These are phyloP conservation scores for Alternaria solani DNA, from an alignment of 2,329 filamentous ascomycete species.

Conservation along the genomic window DNA sequence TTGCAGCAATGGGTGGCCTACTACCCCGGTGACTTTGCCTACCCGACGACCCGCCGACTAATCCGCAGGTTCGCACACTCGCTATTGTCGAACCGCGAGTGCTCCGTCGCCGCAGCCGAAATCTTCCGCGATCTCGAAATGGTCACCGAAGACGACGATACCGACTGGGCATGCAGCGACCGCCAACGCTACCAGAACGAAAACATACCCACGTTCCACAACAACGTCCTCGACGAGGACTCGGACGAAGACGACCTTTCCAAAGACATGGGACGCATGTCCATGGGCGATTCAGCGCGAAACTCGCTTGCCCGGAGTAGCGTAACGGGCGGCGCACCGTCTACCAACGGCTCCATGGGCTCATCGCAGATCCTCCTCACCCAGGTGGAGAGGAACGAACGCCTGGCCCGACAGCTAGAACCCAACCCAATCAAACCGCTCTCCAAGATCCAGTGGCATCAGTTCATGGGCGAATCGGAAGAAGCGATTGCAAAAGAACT, in stretches of 20 bases:
- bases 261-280: slow-evolving; percentile 41
- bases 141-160: slow-evolving; percentile 87
- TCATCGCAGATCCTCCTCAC: slow-evolving; percentile 63
- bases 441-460: slow-evolving; percentile 86
- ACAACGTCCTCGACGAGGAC: slow-evolving; percentile 52
- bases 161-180: slow-evolving; percentile 88
- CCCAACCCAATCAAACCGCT: slow-evolving; percentile 74
- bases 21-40: slow-evolving; percentile 93
- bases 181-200: slow-evolving; percentile 61
- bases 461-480: slow-evolving; percentile 85
- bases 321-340: slow-evolving; percentile 36
- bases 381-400: slow-evolving; percentile 80
- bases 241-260: slow-evolving; percentile 48
- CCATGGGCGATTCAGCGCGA: slow-evolving; percentile 35
- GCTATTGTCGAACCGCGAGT: slow-evolving; percentile 80
- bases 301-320: slow-evolving; percentile 44
- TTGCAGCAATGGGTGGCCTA: slow-evolving; percentile 87
- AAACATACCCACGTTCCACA: slow-evolving; percentile 53
- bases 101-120: slow-evolving; percentile 83
- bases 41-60: slow-evolving; percentile 73
- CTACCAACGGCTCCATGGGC: slow-evolving; percentile 36
- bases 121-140: slow-evolving; percentile 80
- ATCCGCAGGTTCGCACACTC: slow-evolving; percentile 78
- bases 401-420: slow-evolving; percentile 75
- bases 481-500: slow-evolving; percentile 90